Base-by-base conservation (phyloP, 192 early-diverging fungal species). In the Oehlia diaphana region DNA sequence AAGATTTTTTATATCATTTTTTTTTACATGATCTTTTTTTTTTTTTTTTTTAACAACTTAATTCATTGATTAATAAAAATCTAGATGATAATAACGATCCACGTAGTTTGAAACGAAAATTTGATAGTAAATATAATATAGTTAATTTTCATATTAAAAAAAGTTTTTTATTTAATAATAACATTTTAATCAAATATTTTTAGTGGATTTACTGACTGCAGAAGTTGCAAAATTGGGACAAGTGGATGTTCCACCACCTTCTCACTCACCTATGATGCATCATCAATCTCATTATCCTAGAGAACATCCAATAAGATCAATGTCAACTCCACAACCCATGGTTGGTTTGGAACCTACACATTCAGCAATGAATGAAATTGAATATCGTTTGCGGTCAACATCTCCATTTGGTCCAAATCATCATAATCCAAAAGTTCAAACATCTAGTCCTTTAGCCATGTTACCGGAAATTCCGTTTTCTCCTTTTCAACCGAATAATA, bases 141-240 rank as follows among this genome's bases (percentile, higher is more conserved):
- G 12, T 35, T 69, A 21, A 9, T 35, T 26, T 26, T 28, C 26
- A 2, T 31, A 1, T 35, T 14, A 5, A 16, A 67, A 33, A 67
- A 67, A 67, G 13, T 28, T 66, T 31, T 31, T 33, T 10, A 28
- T 66, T 31, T 14, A 39, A 4, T 70, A n/a, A 70, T 39, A 9
- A 7, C 9, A 70, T 10, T 6, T 44, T 42, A 9, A n/a, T n/a
- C n/a, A n/a, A n/a, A n/a, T n/a, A n/a, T n/a, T n/a, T 39, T 16
- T 71, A 79, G 77, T 79, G 12, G 77, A 79, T 79, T 42, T 68
- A 16, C 21, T 79, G n/a, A 67, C 70, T 26, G 77, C 77, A 39
- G 77, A 79, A 62, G 68, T 79, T 1, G 77, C 77, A 37, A 79
- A 79, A n/a, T 63, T 79, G 5, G 77, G 67, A 13, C 77, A 79